phyloP scores from a whole-genome alignment of 176 grass and related monocot species.

The Zoysia japonica region DNA sequence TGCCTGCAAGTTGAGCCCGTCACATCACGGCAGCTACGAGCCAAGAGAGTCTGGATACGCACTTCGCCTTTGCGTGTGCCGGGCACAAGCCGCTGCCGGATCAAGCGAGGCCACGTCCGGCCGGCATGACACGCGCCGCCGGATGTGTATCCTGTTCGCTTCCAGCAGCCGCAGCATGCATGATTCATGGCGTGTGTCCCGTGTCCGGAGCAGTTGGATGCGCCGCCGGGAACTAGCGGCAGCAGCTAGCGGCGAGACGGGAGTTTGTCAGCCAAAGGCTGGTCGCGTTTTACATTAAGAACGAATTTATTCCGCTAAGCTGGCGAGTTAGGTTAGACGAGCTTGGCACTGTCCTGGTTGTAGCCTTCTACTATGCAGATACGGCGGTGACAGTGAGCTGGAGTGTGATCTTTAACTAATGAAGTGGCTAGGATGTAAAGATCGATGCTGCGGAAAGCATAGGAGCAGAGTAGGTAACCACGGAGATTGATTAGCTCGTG shows the following conservation, averaged over 20 bases:
- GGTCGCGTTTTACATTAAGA: not conserved
- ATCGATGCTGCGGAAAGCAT: not conserved
- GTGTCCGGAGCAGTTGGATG: constrained; percentile 33
- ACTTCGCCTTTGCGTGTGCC: constrained; percentile 33
- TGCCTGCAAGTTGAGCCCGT: not conserved
- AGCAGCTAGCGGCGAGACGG: not conserved
- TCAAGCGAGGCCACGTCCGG: not conserved
- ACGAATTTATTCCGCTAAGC: not conserved
- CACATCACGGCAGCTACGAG: not conserved
- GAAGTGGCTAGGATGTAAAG: not conserved
- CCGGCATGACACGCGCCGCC: not conserved
- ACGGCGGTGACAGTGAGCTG: not conserved
- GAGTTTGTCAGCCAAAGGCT: not conserved
- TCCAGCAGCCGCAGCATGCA: constrained; percentile 5
- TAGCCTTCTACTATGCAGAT: not conserved
- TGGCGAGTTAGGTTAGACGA: constrained; percentile 1
- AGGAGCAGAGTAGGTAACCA: not conserved
- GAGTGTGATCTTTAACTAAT: not conserved
- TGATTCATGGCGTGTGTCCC: constrained; percentile 35
- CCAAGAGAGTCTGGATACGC: not conserved
- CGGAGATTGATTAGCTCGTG: not conserved
- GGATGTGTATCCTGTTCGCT: not conserved
- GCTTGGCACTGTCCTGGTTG: not conserved
- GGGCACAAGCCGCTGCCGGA: constrained; percentile 26
- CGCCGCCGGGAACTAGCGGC: not conserved